Percentiles rank a stretch among this genome's conserved stretches.
These are phyloP conservation scores for Aspergillus quadrilineatus DNA, from an alignment of 2,329 filamentous ascomycete genomes.

Conservation along the genomic window DNA sequence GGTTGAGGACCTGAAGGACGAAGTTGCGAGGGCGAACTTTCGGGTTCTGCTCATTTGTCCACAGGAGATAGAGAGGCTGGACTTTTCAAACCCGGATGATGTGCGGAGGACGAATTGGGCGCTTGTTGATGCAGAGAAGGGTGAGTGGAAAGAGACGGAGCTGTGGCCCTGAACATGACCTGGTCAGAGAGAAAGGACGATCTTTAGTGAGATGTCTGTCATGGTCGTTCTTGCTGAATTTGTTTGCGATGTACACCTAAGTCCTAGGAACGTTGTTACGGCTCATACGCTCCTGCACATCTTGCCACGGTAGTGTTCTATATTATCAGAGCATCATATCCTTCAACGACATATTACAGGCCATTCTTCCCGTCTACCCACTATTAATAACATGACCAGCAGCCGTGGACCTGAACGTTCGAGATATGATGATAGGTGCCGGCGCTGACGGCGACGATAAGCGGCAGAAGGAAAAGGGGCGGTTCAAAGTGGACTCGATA, in stretches of 20 bases:
- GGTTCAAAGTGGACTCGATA: too few species aligned
- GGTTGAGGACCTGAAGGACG: slow-evolving; percentile 69
- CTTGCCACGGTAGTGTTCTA: background rate
- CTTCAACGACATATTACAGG: background rate
- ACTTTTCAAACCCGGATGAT: slow-evolving; percentile 66
- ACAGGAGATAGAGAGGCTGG: slow-evolving; percentile 71
- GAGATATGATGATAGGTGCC: too few species aligned
- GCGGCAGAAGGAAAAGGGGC: too few species aligned
- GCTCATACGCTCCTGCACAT: background rate
- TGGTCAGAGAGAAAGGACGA: background rate
- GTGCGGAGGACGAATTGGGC: slow-evolving; percentile 67
- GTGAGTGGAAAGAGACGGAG: slow-evolving; percentile 65
- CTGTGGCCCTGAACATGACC: slow-evolving; percentile 58
- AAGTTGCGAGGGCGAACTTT: slow-evolving; percentile 70
- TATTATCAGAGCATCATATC: background rate
- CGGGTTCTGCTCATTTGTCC: slow-evolving; percentile 84
- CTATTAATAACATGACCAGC: background rate
- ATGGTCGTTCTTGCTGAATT: background rate
- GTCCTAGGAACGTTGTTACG: background rate
- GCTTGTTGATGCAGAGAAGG: slow-evolving; percentile 48
- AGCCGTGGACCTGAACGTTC: too few species aligned
- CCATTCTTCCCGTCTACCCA: background rate
- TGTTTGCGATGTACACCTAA: background rate
- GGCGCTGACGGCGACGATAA: too few species aligned
- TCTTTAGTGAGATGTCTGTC: background rate